A percentile compares a stretch with the other conserved stretches of the same genome.
Conservation (phyloP, 1,139 yeast species). For the Candida tetrigidarum region DNA sequence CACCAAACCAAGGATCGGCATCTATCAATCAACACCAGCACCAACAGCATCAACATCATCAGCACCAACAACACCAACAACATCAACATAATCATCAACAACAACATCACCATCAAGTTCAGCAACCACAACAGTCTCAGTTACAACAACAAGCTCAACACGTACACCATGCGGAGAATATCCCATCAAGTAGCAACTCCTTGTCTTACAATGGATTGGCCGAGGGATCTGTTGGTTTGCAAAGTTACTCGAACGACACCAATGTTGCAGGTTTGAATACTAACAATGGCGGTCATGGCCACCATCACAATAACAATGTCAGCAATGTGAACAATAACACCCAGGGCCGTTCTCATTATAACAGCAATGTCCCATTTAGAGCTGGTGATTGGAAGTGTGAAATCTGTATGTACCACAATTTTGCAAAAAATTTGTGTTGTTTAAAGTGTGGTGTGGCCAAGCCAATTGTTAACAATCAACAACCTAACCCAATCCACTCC, state of each 20-base stretch:
- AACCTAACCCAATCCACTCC: conserved; percentile 29
- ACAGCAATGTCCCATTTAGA: conserved; percentile 72
- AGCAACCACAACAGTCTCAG: conserved; percentile 6
- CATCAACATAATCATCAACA: conserved; percentile 13
- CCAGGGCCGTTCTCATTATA: conserved; percentile 18
- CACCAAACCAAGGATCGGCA: conserved; percentile 2
- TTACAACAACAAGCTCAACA: conserved; percentile 6
- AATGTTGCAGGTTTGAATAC: not conserved
- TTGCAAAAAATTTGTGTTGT: conserved; percentile 89
- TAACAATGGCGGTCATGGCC: not conserved
- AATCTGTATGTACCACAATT: conserved; percentile 85
- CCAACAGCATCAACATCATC: conserved; percentile 1
- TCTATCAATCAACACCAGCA: conserved; percentile 1
- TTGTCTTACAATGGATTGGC: not conserved
- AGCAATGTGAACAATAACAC: conserved; percentile 14
- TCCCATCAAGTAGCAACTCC: not conserved
- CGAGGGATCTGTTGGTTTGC: conserved; percentile 1
- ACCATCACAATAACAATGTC: conserved; percentile 5
- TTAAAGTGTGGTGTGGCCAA: conserved; percentile 87
- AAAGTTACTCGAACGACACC: not conserved
- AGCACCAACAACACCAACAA: conserved; percentile 12
- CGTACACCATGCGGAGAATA: conserved; percentile 10
- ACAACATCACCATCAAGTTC: conserved; percentile 10
- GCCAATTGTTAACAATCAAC: conserved; percentile 38
- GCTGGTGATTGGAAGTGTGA: conserved; percentile 99